Conservation (phyloP, 305 asterid genomes). For the Nicotiana rustica region DNA sequence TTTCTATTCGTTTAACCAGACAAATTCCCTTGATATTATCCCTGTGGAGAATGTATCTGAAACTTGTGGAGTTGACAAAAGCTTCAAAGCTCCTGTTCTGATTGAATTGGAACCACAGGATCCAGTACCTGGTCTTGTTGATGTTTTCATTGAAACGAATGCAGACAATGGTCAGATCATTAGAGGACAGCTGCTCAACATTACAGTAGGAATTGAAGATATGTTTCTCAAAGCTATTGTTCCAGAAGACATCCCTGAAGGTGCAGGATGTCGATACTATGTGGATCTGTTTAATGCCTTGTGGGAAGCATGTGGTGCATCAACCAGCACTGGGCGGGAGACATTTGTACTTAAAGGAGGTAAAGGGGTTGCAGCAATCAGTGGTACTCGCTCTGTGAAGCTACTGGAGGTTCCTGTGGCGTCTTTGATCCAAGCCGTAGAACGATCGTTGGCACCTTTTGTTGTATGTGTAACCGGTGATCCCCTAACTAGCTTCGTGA, state of each 20-base stretch:
- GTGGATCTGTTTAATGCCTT: constrained; percentile 74
- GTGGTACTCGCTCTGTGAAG: constrained; percentile 85
- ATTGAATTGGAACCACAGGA: constrained; percentile 89
- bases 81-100: constrained; percentile 59
- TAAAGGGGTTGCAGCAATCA: constrained; percentile 79
- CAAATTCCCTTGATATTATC: constrained; percentile 69
- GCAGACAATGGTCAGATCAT: constrained; percentile 78
- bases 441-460: constrained; percentile 71
- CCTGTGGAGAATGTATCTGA: constrained; percentile 64
- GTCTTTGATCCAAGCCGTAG: constrained; percentile 66
- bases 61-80: constrained; percentile 60
- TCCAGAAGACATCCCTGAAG: constrained; percentile 68
- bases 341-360: constrained; percentile 83
- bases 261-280: constrained; percentile 53
- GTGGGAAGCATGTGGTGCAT: constrained; percentile 92
- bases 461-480: constrained; percentile 84
- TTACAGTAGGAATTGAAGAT: constrained; percentile 91
- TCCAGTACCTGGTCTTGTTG: constrained; percentile 89
- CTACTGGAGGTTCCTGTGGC: constrained; percentile 71
- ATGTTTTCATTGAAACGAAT: constrained; percentile 75
- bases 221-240: constrained; percentile 84
- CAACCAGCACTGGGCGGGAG: constrained; percentile 83
- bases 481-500: constrained; percentile 67
- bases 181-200: constrained; percentile 72
- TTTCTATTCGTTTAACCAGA: constrained; percentile 47